A percentile compares a stretch with the other conserved stretches of the same genome.
These are phyloP conservation scores for Pholiota microspora DNA, from an alignment of 768 basidiomycete genomes.

Conservation along the genomic window DNA sequence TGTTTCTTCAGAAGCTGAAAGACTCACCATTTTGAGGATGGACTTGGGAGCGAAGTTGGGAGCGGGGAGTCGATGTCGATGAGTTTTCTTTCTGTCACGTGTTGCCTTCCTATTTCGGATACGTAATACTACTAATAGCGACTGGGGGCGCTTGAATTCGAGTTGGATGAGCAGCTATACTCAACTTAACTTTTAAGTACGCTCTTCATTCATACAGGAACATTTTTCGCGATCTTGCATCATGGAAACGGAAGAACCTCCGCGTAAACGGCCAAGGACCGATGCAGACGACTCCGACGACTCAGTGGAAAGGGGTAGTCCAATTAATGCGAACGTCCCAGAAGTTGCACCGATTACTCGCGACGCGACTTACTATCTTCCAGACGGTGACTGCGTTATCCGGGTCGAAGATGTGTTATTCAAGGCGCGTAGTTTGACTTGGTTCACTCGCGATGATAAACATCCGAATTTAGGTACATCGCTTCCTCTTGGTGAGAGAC, in stretches of 20 bases:
- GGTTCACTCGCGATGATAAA: neutral
- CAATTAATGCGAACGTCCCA: no score
- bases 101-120: neutral
- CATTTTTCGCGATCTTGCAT: no score
- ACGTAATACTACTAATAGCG: no score
- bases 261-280: neutral
- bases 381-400: slow-evolving; percentile 14
- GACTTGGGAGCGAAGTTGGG: neutral
- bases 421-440: slow-evolving; percentile 8
- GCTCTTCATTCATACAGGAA: no score
- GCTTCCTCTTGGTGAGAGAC: slow-evolving; percentile 13
- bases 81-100: slow-evolving; percentile 21
- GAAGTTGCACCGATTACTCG: neutral
- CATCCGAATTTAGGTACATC: slow-evolving; percentile 9
- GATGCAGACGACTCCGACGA: neutral
- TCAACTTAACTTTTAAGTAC: no score
- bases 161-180: no score
- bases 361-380: slow-evolving; percentile 7
- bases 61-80: slow-evolving; percentile 10
- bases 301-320: neutral
- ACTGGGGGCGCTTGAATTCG: no score
- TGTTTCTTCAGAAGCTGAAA: neutral
- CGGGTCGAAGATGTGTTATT: slow-evolving; percentile 13
- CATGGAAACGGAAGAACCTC: neutral
- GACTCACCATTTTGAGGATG: slow-evolving; percentile 33